Evolutionary conservation across 805 yeast genomes (phyloP).

Genomic region (Tetrapisispora arboricola): DNA sequence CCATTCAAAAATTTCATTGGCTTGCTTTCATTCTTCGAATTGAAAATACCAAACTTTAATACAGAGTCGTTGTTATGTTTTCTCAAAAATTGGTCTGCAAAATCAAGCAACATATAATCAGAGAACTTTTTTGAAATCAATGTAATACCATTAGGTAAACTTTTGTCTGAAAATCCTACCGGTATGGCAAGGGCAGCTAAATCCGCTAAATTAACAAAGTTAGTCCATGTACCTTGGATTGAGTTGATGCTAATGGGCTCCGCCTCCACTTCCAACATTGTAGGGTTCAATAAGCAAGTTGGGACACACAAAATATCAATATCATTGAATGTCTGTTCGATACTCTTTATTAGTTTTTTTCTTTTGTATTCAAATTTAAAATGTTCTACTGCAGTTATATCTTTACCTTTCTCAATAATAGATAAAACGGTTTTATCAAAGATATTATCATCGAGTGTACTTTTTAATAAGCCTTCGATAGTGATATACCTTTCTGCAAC

Average conservation of each 20-base stretch:
- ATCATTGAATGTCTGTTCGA: conserved; percentile 41
- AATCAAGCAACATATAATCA: conserved; percentile 78
- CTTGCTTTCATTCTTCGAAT: too few relatives aligned
- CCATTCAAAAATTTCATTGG: too few relatives aligned
- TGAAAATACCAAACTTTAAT: not conserved
- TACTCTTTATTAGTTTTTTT: conserved; percentile 62
- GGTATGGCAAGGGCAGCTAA: conserved; percentile 88
- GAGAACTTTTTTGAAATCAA: conserved; percentile 71
- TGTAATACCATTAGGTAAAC: conserved; percentile 86
- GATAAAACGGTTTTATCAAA: conserved; percentile 76
- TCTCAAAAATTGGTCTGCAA: conserved; percentile 60
- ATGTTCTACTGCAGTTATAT: conserved; percentile 70
- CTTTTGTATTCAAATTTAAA: conserved; percentile 83
- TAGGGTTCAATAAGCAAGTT: conserved; percentile 88
- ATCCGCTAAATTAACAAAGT: conserved; percentile 91
- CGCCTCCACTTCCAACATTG: conserved; percentile 54
- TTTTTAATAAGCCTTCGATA: conserved; percentile 55
- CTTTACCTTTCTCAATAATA: conserved; percentile 71
- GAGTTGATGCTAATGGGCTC: conserved; percentile 84
- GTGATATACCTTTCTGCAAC: conserved; percentile 92
- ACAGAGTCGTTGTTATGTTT: not conserved
- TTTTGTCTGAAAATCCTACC: conserved; percentile 78
- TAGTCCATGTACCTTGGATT: conserved; percentile 95
- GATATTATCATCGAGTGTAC: conserved; percentile 57
- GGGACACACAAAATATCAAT: conserved; percentile 82